Conservation (phyloP, 2,329 filamentous ascomycete genomes). For the Hypoxylon sp. region DNA sequence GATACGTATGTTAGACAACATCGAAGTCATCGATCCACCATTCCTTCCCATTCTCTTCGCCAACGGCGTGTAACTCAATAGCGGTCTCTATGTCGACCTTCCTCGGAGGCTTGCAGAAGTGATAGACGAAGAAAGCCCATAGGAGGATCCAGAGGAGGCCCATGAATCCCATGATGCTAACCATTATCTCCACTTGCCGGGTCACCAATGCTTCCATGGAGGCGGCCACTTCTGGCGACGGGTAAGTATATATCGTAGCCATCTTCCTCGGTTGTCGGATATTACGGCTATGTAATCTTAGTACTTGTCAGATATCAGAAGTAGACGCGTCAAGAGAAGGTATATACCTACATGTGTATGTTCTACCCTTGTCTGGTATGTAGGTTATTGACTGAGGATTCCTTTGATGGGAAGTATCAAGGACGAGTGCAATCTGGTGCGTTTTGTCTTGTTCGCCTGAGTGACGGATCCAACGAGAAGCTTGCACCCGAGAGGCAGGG, state of each 20-base stretch:
- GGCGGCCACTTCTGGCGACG: slow-evolving; percentile 5
- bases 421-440: slow-evolving; percentile 10
- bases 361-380: neutral
- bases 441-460: slow-evolving; percentile 14
- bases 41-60: slow-evolving; percentile 6
- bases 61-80: slow-evolving; percentile 16
- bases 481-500: slow-evolving; percentile 11
- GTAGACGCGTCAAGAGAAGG: neutral
- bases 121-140: slow-evolving; percentile 32
- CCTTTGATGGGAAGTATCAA: slow-evolving; percentile 22
- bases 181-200: slow-evolving; percentile 21
- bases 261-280: slow-evolving; percentile 26
- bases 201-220: slow-evolving; percentile 17
- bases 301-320: neutral
- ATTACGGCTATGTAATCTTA: neutral
- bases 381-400: slow-evolving; percentile 20
- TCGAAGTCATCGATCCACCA: slow-evolving; percentile 35
- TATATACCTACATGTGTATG: slow-evolving; percentile 3
- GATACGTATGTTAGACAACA: neutral
- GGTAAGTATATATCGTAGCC: slow-evolving; percentile 4
- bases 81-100: slow-evolving; percentile 9
- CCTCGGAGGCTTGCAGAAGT: slow-evolving; percentile 28
- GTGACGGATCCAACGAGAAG: slow-evolving; percentile 14
- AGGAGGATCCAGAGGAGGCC: slow-evolving; percentile 19
- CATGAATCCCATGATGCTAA: slow-evolving; percentile 25